phyloP scores from a whole-genome alignment of 2,329 filamentous ascomycete genomes.

The Pseudopyricularia javanii region DNA sequence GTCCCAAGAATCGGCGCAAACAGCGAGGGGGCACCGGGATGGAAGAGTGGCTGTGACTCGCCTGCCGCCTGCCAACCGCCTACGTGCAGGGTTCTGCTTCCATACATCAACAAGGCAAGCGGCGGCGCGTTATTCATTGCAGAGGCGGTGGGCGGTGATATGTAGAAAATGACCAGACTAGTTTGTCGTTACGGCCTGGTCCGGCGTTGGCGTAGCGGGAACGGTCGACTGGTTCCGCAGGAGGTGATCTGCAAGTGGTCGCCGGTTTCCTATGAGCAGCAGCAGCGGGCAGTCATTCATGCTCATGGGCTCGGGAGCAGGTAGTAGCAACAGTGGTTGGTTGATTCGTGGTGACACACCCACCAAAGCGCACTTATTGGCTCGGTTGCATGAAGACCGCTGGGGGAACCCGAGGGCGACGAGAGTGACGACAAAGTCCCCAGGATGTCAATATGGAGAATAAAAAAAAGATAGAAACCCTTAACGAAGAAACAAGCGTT shows the following conservation, averaged over 20 bases:
- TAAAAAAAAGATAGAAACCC: too few relatives aligned
- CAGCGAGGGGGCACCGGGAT: neutral
- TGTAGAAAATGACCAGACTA: neutral
- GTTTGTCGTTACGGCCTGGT: neutral
- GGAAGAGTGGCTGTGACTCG: neutral
- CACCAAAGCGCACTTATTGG: too few relatives aligned
- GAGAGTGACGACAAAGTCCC: too few relatives aligned
- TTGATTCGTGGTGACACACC: too few relatives aligned
- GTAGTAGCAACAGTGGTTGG: too few relatives aligned
- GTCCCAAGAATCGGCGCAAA: neutral
- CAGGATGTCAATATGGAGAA: too few relatives aligned
- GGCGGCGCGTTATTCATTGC: neutral
- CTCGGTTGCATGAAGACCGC: too few relatives aligned
- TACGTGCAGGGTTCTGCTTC: neutral
- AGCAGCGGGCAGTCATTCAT: neutral
- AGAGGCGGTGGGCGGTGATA: neutral
- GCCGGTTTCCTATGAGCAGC: neutral
- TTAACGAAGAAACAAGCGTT: too few relatives aligned
- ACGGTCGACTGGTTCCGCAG: neutral
- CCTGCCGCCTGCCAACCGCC: neutral
- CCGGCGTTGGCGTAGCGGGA: neutral
- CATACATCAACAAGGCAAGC: neutral
- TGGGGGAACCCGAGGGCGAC: too few relatives aligned
- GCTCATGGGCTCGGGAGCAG: too few relatives aligned
- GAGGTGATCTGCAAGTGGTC: neutral